Base-by-base conservation (phyloP, 495 filamentous ascomycete species). In the Neurospora sp. region DNA sequence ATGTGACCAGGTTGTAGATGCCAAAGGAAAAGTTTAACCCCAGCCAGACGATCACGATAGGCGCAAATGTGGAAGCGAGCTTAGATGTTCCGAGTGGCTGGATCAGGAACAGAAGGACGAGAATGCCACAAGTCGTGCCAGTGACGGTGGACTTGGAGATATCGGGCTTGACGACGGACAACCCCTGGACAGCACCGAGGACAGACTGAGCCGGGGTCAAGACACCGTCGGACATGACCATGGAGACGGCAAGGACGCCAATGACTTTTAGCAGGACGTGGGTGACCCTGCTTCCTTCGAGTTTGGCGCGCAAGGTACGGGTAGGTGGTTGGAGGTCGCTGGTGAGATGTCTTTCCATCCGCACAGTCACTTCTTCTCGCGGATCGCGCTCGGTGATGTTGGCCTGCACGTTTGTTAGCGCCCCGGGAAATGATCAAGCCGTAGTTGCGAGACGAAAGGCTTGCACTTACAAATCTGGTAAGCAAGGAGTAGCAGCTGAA, bases 31-130 rank as follows among this genome's bases (percentile, higher is more conserved):
- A 79, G 76, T 93, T 92, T 76, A 93, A 89, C 2, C 82, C 81
- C 3, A 94, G 87, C 92, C 92, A 94, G 22, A 92, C 74, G 44
- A 93, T 88, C 68, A 94, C 87, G 27, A 94, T 89, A 3, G 92
- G 92, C 1, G 92, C 90, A 74, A 93, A 94, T 0, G 86, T 77
- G 40, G 79, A 81, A 3, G 87, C 88, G n/a, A 93, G 84, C 73
- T 89, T 92, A 0, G 87, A 87, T 2, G 87, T 89, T 0, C 92
- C 92, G 11, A 94, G 80, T 1, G 92, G 92, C 74, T 94, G 92
- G 40, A 93, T 83, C 16, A 83, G 72, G 76, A 93, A 94, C 0
- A 94, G 85, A 4, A 91, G 70, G 5, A 94, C 81, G 5, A 94
- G 79, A 70, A 94, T 92, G 7, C 86, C 90, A 75, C 91, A 92